Evolutionary conservation across 2,329 filamentous ascomycete species (phyloP).

Genomic region (Xylaria hypoxylon): DNA sequence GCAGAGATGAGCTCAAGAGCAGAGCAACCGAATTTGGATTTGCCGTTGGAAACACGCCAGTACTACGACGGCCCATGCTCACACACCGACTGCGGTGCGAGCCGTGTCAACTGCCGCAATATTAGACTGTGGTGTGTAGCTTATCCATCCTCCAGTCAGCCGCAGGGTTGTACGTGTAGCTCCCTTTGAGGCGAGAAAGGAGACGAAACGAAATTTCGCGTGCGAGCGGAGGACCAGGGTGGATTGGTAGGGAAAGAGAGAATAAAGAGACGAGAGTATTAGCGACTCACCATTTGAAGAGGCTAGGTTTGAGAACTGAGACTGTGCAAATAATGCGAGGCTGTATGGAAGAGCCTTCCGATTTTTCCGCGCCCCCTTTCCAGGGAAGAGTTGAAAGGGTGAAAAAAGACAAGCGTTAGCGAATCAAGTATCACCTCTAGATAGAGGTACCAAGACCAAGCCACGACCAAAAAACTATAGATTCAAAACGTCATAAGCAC

Average conservation of each 20-base stretch:
- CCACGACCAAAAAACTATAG: no score
- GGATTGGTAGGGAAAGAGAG: no score
- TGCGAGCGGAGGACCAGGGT: neutral
- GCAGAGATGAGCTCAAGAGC: neutral
- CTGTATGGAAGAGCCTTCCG: no score
- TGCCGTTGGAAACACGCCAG: conserved; percentile 19
- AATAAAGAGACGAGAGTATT: neutral
- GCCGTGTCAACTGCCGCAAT: conserved; percentile 25
- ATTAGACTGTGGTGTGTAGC: conserved; percentile 26
- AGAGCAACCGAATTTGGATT: neutral
- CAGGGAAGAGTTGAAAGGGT: no score
- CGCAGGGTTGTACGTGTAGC: conserved; percentile 34
- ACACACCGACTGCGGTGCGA: conserved; percentile 31
- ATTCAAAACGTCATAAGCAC: no score
- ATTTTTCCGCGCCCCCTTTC: no score
- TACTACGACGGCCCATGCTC: conserved; percentile 33
- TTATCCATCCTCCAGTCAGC: conserved; percentile 16
- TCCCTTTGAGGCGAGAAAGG: neutral
- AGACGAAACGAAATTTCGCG: no score
- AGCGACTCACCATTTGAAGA: neutral
- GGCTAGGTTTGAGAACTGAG: neutral
- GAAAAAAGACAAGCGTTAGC: no score
- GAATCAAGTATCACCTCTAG: no score
- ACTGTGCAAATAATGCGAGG: neutral
- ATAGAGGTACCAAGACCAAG: no score